Base-by-base conservation (phyloP, 2,329 filamentous ascomycete species). In the Colletotrichum echinochloae region DNA sequence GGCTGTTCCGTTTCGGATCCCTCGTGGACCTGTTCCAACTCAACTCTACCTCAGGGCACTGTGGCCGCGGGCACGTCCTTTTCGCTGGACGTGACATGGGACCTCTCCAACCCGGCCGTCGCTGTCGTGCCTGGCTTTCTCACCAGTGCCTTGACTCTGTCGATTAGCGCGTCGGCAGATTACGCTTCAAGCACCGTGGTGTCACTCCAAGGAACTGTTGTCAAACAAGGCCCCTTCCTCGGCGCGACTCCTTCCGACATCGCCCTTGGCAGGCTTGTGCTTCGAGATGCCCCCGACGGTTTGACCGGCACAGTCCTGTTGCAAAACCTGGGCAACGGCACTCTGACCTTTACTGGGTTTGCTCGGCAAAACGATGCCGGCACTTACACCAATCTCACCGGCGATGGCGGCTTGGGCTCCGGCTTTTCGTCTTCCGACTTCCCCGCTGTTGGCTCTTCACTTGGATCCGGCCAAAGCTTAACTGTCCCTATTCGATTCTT, bases 11-110 rank as follows among this genome's bases (percentile, higher is more conserved):
- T 81, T 20, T 78, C 78, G 3, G 79, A 83, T 66, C 63, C 76
- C 3, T 76, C 77, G 7, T 84, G 81, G 69, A 76, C 77, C 37
- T 79, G 81, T 67, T 73, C 74, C 41, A 81, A 82, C 64, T 76
- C 79, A 14, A 78, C 80, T 6, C 74, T 84, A 7, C 82, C 82
- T 4, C 75, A 77, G 54, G 78, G 81, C 4, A 66, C 78, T 14
- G 51, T 84, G 9, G 73, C 75, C 2, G 74, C 77, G 56, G 83
- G 81, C 1, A 74, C 78, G 1, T 77, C 73, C 6, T 83, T 84
- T 70, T 79, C 75, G 9, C 82, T 84, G 70, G 78, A 80, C 7
- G 78, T 83, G n/a, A 77, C 75, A 11, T 83, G 81, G 79, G 77
- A 81, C 57, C 76, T 83, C 5, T 72, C 74, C 28, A 75, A 75